A percentile compares a stretch with the other conserved stretches of the same genome.
Evolutionary conservation across 306 rosid genomes (phyloP).

Genomic region (Notholithocarpus densiflorus): DNA sequence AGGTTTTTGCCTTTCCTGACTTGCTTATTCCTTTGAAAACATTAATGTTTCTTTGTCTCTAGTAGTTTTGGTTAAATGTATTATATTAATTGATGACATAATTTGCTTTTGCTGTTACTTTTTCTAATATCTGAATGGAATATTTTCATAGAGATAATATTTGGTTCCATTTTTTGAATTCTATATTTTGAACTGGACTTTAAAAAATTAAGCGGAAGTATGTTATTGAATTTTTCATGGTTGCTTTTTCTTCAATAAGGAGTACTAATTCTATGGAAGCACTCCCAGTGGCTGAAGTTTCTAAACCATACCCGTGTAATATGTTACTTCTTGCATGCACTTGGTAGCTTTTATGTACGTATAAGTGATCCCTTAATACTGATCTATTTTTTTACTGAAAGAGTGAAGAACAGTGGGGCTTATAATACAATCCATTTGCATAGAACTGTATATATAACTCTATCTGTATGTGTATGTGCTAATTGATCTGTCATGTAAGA

Average conservation of each 20-base stretch:
- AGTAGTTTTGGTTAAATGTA: neutral
- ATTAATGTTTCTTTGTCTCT: neutral
- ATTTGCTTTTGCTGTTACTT: neutral
- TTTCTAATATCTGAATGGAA: neutral
- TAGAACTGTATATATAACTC: neutral
- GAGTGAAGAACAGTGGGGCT: neutral
- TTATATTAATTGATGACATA: neutral
- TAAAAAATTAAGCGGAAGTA: neutral
- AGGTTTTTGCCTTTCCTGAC: neutral
- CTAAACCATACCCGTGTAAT: neutral
- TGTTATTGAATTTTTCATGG: neutral
- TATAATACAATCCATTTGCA: neutral
- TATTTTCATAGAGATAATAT: neutral
- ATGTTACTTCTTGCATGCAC: neutral
- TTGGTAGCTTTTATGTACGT: neutral
- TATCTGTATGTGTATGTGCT: neutral
- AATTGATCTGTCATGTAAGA: slow-evolving; percentile 5
- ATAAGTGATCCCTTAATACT: neutral
- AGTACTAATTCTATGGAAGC: neutral
- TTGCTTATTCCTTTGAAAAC: slow-evolving; percentile 15
- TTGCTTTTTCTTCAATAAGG: neutral
- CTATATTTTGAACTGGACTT: neutral
- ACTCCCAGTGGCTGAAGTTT: neutral
- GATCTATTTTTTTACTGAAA: neutral
- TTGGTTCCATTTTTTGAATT: neutral